Evolutionary conservation across 1,139 yeast genomes (phyloP), one percentile per base, ranked within the genome.

Genomic region (Taphrina wiesneri): DNA sequence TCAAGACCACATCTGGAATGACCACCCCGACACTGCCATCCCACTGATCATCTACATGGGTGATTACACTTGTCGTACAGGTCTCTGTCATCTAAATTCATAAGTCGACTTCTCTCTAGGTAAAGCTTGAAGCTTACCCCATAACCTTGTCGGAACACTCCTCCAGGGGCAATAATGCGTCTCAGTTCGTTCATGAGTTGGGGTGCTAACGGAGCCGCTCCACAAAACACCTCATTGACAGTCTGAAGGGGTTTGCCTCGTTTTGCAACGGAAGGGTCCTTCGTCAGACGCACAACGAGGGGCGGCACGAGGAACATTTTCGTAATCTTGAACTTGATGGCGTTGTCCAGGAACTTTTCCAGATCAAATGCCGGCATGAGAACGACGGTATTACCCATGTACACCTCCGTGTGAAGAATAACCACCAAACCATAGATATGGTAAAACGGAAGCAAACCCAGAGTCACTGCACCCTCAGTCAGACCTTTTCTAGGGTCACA

Each of bases 21-120:
- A 87, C 92, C 72, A 87, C 85, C 71, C 83, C 81, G 39, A 79
- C 76, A 59, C 84, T 77, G n/a, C 73, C 73, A 5, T 65, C 66
- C 67, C 88, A 87, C 69, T 85, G 86, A 72, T 85, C 77, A 72
- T 92, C 82, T 54, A 90, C 80, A 19, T 68, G 73, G 73, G 23
- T 77, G 70, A 51, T 39, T 15, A 39, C 7, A 3, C 92, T 83
- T 77, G 88, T 90, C 54, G 98, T 98, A 72, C 88, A 88, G 17
- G 98, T 90, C 79, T 93, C 99, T 43, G 99, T 93, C 73, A 93
- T 83, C 54, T 49, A 46, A 15, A 25, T 15, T 15, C 17, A 43
- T 9, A 7, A 9, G n/a, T 9, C n/a, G 47, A 15, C 11, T 15
- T 9, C 47, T 7, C 47, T 9, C n/a, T 17, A 43, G 7, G 54